A percentile compares a stretch with the other conserved stretches of the same genome.
phyloP scores from a whole-genome alignment of 805 yeast species.

The Wickerhamomyces tratensis region DNA sequence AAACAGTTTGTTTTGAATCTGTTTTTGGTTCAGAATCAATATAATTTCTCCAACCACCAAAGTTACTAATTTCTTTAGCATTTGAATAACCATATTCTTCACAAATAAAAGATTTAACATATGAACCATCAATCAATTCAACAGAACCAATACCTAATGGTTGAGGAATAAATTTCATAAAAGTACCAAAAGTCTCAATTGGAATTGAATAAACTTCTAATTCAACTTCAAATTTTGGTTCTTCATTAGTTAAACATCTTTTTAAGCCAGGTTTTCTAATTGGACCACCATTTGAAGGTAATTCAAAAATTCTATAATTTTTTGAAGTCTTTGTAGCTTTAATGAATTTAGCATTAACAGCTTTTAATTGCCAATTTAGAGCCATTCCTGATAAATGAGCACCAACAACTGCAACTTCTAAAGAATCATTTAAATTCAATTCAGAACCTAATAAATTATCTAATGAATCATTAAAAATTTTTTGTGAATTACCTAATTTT shows the following conservation, averaged over 20 bases:
- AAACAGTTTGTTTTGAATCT: conserved; percentile 13
- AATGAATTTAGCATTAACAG: conserved; percentile 67
- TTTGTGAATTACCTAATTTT: conserved; percentile 36
- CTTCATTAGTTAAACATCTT: conserved; percentile 36
- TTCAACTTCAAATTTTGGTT: conserved; percentile 48
- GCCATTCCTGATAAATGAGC: conserved; percentile 88
- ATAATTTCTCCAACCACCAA: conserved; percentile 83
- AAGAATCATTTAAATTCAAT: conserved; percentile 22
- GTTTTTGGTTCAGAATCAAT: conserved; percentile 19
- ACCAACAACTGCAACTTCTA: conserved; percentile 89
- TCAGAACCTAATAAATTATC: conserved; percentile 16
- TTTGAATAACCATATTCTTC: conserved; percentile 79
- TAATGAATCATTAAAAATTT: conserved; percentile 6
- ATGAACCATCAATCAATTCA: conserved; percentile 68
- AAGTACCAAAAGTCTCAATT: conserved; percentile 64
- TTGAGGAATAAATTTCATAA: conserved; percentile 82
- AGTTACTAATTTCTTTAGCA: conserved; percentile 71
- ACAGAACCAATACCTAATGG: conserved; percentile 95
- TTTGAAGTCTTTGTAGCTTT: conserved; percentile 60
- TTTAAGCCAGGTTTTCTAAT: conserved; percentile 84
- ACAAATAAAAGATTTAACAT: conserved; percentile 91
- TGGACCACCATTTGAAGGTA: conserved; percentile 67
- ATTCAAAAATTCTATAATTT: conserved; percentile 69
- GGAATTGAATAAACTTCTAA: conserved; percentile 85
- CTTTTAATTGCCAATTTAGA: conserved; percentile 87